phyloP scores from a whole-genome alignment of 2,329 filamentous ascomycete species.

The Ceratocystis ficicola region DNA sequence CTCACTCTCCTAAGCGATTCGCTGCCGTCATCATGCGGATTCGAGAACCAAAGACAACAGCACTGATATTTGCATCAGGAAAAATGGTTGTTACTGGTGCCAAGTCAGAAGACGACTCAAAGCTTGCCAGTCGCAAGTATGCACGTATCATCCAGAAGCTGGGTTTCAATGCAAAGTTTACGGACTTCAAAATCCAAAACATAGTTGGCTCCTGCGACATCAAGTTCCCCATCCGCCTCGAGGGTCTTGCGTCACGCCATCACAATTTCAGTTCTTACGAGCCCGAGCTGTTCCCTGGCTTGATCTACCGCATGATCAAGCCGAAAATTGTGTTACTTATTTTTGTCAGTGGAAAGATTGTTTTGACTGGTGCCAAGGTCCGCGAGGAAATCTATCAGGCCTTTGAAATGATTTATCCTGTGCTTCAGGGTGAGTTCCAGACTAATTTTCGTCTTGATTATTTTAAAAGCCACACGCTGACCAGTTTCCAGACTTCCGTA shows the following conservation, averaged over 20 bases:
- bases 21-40: constrained; percentile 99
- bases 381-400: constrained; percentile 96
- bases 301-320: constrained; percentile 99
- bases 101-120: constrained; percentile 95
- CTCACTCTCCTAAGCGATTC: constrained; percentile 58
- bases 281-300: constrained; percentile 93
- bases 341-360: constrained; percentile 94
- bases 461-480: constrained; percentile 21
- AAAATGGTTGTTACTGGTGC: constrained; percentile 99
- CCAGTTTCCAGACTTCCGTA: constrained; percentile 43
- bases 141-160: constrained; percentile 99
- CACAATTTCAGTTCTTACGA: constrained; percentile 99
- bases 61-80: constrained; percentile 91
- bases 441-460: not conserved
- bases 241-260: constrained; percentile 90
- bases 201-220: constrained; percentile 98
- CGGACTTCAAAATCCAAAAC: constrained; percentile 99
- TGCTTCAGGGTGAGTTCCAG: constrained; percentile 60
- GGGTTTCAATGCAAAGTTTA: constrained; percentile 98
- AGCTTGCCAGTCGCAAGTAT: constrained; percentile 93
- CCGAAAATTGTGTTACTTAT: constrained; percentile 87
- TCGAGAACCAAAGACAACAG: constrained; percentile 95
- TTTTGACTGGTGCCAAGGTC: constrained; percentile 93
- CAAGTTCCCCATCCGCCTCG: constrained; percentile 96
- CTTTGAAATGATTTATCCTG: constrained; percentile 94